These are phyloP conservation scores for Leishmania guyanensis DNA, from an alignment of 208 protist genomes.

Conservation along the genomic window DNA sequence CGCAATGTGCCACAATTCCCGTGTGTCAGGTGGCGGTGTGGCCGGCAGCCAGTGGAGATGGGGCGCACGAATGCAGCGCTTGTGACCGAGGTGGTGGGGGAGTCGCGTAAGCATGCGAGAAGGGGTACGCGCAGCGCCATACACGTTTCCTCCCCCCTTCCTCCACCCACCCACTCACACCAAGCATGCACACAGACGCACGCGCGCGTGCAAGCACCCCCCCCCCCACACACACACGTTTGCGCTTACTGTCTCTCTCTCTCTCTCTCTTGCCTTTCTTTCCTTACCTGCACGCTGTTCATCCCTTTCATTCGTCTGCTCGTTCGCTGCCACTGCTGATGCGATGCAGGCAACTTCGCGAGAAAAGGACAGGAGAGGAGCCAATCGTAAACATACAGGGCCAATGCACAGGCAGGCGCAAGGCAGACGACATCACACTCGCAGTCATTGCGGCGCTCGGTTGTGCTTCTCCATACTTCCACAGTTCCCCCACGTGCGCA, in stretches of 20 bases:
- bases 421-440: not conserved
- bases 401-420: not conserved
- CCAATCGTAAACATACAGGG: not conserved
- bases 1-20: not conserved
- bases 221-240: slow-evolving; percentile 3
- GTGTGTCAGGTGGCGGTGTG: no score
- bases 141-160: not conserved
- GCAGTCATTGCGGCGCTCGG: not conserved
- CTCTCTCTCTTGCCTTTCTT: not conserved
- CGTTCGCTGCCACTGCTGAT: not conserved
- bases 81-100: not conserved
- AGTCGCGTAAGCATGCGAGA: not conserved
- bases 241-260: no score
- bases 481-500: not conserved
- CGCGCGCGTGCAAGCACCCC: not conserved
- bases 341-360: not conserved
- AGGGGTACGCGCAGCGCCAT: not conserved
- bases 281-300: not conserved
- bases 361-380: not conserved
- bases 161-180: no score
- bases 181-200: no score
- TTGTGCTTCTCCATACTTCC: not conserved
- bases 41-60: not conserved
- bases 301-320: not conserved
- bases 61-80: not conserved